Evolutionary conservation across 257 asterid genomes (phyloP).

Genomic region (Henckelia pumila): DNA sequence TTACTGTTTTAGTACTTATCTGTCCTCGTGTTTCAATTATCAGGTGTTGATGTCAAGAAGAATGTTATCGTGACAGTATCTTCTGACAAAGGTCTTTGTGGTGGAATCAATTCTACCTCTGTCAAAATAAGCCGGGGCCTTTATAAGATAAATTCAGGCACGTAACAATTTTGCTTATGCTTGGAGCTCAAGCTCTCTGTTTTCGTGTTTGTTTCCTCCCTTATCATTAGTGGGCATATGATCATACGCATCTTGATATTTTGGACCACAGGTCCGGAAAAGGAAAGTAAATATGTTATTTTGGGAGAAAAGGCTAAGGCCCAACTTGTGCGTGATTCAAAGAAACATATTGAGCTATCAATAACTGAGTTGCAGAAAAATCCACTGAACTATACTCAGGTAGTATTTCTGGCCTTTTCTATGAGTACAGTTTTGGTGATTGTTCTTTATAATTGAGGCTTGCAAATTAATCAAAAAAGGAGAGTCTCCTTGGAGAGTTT

Average conservation of each 20-base stretch:
- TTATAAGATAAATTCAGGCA: slow-evolving; percentile 67
- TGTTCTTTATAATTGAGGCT: slow-evolving; percentile 4
- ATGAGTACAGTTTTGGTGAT: not conserved
- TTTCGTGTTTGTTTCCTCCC: slow-evolving; percentile 5
- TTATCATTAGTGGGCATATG: slow-evolving; percentile 8
- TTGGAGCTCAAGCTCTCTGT: slow-evolving; percentile 11
- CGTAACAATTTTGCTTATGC: slow-evolving; percentile 5
- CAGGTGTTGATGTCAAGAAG: slow-evolving; percentile 95
- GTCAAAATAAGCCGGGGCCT: slow-evolving; percentile 90
- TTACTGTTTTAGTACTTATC: slow-evolving; percentile 25
- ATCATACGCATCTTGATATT: slow-evolving; percentile 20
- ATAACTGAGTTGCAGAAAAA: slow-evolving; percentile 87
- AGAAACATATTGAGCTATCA: slow-evolving; percentile 52
- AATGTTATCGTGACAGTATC: slow-evolving; percentile 77
- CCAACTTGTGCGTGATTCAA: slow-evolving; percentile 87
- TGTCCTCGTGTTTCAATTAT: slow-evolving; percentile 22
- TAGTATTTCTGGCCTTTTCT: slow-evolving; percentile 25
- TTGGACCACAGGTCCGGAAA: slow-evolving; percentile 68
- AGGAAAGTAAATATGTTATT: slow-evolving; percentile 68
- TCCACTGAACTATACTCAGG: slow-evolving; percentile 97
- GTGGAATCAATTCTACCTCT: slow-evolving; percentile 93
- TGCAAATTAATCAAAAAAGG: not conserved
- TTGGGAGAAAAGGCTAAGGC: slow-evolving; percentile 98
- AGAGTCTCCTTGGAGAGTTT: not conserved
- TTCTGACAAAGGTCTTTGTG: slow-evolving; percentile 97